Evolutionary conservation across 1,139 yeast species (phyloP), one percentile per base, ranked within the genome.

Genomic region (Nakaseomyces bracarensis): DNA sequence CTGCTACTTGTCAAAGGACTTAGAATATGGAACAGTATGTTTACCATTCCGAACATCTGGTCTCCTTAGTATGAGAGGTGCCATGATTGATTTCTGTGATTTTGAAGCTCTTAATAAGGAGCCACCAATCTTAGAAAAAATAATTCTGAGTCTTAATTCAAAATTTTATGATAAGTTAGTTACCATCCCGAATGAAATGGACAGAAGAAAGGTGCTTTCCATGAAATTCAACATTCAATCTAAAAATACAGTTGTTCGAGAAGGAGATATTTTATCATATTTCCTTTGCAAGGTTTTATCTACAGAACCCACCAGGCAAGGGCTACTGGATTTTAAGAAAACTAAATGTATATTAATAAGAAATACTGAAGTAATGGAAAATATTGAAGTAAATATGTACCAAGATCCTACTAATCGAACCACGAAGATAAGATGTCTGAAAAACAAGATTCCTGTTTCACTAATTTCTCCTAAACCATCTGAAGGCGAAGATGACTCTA

Each of bases 261-360:
- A 31, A 10, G 48, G 50, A 5, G 51, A 49, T 19, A 18, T 35
- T 3, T n/a, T 55, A 3, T 44, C 46, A 19, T 45, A 48, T 11
- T 29, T 43, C 9, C 48, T 51, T 49, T 54, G 59, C 33, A 40
- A 41, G 9, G 47, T 57, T 6, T 18, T 50, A 9, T 45, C 47
- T 11, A 52, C 56, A 26, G 18, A 36, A 8, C 57, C 58, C 4
- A 28, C 21, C 16, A 16, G 23, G 4, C 48, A 44, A 34, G 63
- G 63, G 11, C 6, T 46, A 1, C 36, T 57, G 11, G 52, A 58
- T 35, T 46, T 49, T n/a, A 23, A 45, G 0, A 37, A 36, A 18
- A 58, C 63, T 2, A 47, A 51, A 23, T 36, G 57, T 4, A 38
- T 51, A 1, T 47, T 60, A 14, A 43, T 51, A 2, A 48, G 40